phyloP scores from a whole-genome alignment of 2,329 filamentous ascomycete species.

The Phialophora tarda region DNA sequence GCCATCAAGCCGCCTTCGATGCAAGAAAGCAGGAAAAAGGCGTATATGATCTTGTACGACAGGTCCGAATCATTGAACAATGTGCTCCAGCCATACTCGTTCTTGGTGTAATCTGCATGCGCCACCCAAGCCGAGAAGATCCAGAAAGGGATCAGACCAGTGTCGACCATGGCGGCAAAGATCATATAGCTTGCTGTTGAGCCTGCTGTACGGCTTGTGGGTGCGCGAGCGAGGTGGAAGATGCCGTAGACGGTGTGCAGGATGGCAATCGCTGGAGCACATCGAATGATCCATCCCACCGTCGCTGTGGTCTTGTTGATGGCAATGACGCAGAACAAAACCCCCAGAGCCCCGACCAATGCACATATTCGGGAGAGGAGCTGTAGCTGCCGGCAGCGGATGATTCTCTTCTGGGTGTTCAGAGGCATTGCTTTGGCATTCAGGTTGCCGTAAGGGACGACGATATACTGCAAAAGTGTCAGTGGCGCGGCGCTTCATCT shows the following conservation, averaged over 20 bases:
- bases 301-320: constrained; percentile 69
- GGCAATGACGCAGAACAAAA: constrained; percentile 77
- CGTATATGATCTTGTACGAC: constrained; percentile 66
- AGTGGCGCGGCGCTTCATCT: constrained; percentile 12
- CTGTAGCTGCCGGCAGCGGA: constrained; percentile 71
- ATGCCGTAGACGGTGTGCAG: constrained; percentile 76
- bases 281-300: constrained; percentile 75
- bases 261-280: constrained; percentile 75
- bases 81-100: constrained; percentile 67
- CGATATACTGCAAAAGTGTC: constrained; percentile 47
- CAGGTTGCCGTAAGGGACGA: constrained; percentile 66
- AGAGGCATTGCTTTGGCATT: constrained; percentile 70
- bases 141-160: constrained; percentile 67
- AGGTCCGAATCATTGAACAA: constrained; percentile 64
- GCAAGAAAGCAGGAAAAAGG: constrained; percentile 71
- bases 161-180: constrained; percentile 77
- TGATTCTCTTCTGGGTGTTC: constrained; percentile 72
- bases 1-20: constrained; percentile 71
- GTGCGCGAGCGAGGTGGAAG: constrained; percentile 76
- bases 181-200: constrained; percentile 89
- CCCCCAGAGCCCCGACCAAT: constrained; percentile 70
- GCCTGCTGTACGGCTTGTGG: constrained; percentile 72
- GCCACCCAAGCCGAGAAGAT: constrained; percentile 63
- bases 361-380: constrained; percentile 70
- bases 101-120: constrained; percentile 56